phyloP scores from a whole-genome alignment of 1,139 yeast species.

The Tardiomyces blankii region DNA sequence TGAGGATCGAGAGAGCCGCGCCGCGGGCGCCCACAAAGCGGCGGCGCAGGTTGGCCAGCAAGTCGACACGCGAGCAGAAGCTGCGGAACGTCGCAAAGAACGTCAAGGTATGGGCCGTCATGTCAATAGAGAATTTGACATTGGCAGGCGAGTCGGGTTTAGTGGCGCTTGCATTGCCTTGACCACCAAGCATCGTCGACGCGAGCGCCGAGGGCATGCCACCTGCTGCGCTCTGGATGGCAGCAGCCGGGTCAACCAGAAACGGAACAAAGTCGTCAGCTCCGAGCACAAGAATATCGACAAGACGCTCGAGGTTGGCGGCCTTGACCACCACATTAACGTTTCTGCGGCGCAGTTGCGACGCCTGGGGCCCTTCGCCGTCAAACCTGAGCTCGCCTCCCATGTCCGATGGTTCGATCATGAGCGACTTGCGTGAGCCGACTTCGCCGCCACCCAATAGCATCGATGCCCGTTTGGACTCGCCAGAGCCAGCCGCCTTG shows the following conservation, averaged over 20 bases:
- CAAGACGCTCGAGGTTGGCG: conserved; percentile 47
- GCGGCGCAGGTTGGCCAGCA: conserved; percentile 39
- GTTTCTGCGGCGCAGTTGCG: conserved; percentile 14
- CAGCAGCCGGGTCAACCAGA: conserved; percentile 18
- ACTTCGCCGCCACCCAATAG: not conserved
- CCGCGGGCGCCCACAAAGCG: conserved; percentile 50
- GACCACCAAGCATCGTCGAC: conserved; percentile 24
- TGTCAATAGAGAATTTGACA: conserved; percentile 33
- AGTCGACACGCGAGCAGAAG: conserved; percentile 42
- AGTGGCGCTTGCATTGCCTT: not conserved
- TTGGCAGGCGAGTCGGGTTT: conserved; percentile 11
- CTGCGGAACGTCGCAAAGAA: conserved; percentile 57
- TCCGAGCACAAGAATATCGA: conserved; percentile 53
- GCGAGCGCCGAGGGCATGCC: no score
- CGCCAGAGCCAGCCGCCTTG: conserved; percentile 1
- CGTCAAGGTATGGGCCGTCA: conserved; percentile 47
- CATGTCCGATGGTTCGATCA: not conserved
- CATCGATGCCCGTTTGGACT: not conserved
- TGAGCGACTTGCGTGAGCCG: not conserved
- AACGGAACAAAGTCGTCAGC: conserved; percentile 45
- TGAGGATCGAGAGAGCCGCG: conserved; percentile 41
- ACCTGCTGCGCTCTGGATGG: no score
- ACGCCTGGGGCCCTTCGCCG: not conserved
- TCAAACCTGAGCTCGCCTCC: not conserved
- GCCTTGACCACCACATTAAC: conserved; percentile 44